phyloP scores from a whole-genome alignment of 2,329 filamentous ascomycete genomes.

The Claviceps sp. region DNA sequence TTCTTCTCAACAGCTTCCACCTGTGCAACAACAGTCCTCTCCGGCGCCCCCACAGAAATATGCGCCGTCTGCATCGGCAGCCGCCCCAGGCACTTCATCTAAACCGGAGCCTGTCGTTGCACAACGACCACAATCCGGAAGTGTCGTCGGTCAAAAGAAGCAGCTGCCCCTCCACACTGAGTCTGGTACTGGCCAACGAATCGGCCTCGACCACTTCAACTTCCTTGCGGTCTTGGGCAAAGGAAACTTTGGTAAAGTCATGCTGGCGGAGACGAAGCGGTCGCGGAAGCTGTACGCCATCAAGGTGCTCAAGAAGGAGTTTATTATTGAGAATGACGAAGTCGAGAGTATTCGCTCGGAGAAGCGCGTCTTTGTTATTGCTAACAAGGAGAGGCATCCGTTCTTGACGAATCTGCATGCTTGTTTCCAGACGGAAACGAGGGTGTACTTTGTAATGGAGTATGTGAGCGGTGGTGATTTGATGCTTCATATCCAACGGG shows the following conservation, averaged over 20 bases:
- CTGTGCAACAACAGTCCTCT: constrained; percentile 16
- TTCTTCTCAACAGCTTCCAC: constrained; percentile 12
- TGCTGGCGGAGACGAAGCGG: constrained; percentile 94
- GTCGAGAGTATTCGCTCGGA: constrained; percentile 96
- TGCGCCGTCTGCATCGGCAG: constrained; percentile 15
- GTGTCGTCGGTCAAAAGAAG: constrained; percentile 32
- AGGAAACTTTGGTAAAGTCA: constrained; percentile 99
- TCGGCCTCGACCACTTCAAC: constrained; percentile 97
- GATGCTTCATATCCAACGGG: constrained; percentile 97
- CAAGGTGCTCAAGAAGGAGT: constrained; percentile 98
- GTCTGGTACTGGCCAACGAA: constrained; percentile 64
- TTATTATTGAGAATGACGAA: constrained; percentile 98
- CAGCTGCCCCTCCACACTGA: constrained; percentile 58
- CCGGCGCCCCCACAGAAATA: constrained; percentile 24
- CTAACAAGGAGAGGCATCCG: constrained; percentile 91
- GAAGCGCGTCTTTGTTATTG: constrained; percentile 92
- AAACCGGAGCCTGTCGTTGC: constrained; percentile 26
- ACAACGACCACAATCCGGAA: constrained; percentile 17
- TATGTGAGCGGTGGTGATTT: constrained; percentile 97
- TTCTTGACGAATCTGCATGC: constrained; percentile 92
- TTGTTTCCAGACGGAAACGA: constrained; percentile 96
- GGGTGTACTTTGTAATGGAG: constrained; percentile 99
- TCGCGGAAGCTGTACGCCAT: constrained; percentile 90
- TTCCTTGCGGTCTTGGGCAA: constrained; percentile 97
- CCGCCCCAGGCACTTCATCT: constrained; percentile 12